A percentile compares a stretch with the other conserved stretches of the same genome.
These are phyloP conservation scores for Lipomyces chichibuensis DNA, from an alignment of 805 yeast species.

Conservation along the genomic window DNA sequence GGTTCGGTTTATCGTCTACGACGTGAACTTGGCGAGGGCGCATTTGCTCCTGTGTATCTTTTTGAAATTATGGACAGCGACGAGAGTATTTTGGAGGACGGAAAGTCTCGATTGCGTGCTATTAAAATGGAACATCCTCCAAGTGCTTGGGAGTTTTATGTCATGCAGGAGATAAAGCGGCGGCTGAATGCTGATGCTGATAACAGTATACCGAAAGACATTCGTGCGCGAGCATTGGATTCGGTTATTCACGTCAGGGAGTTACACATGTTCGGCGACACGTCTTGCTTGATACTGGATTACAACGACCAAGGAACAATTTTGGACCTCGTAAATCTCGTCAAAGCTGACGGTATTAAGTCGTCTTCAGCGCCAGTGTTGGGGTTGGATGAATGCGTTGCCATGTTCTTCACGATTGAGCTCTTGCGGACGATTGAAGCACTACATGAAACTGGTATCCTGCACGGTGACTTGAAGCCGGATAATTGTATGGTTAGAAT, in stretches of 20 bases:
- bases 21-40: slow-evolving; percentile 75
- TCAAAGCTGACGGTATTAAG: slow-evolving; percentile 41
- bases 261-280: slow-evolving; percentile 63
- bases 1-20: slow-evolving; percentile 53
- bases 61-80: slow-evolving; percentile 53
- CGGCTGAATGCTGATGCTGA: slow-evolving; percentile 40
- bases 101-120: slow-evolving; percentile 62
- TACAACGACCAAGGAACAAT: slow-evolving; percentile 73
- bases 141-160: slow-evolving; percentile 79
- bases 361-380: slow-evolving; percentile 24
- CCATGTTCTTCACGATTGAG: slow-evolving; percentile 66
- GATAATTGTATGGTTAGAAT: slow-evolving; percentile 82
- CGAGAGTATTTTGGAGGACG: slow-evolving; percentile 1
- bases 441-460: slow-evolving; percentile 66
- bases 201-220: slow-evolving; percentile 25
- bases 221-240: slow-evolving; percentile 37
- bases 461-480: slow-evolving; percentile 86
- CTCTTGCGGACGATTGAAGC: slow-evolving; percentile 60
- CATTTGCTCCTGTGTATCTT: slow-evolving; percentile 73
- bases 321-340: slow-evolving; percentile 64
- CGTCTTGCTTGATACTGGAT: slow-evolving; percentile 67
- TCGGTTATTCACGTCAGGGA: slow-evolving; percentile 57
- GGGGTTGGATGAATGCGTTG: slow-evolving; percentile 60
- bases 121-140: slow-evolving; percentile 73
- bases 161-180: slow-evolving; percentile 59